Evolutionary conservation across 2,329 filamentous ascomycete species (phyloP).

Genomic region (Zymoseptoria pseudotritici): DNA sequence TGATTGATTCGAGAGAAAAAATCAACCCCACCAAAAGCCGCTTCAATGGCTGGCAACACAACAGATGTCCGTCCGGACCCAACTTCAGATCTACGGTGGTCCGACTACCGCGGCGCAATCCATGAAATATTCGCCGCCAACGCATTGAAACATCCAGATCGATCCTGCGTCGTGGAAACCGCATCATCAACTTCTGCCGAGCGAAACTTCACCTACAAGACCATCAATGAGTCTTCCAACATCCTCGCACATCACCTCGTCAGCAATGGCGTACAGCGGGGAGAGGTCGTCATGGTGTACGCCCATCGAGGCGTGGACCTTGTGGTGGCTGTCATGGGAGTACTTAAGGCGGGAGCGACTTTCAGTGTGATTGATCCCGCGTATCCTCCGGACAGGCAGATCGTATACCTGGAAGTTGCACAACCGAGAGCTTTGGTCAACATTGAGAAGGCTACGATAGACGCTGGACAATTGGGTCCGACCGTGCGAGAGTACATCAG

Average conservation of each 20-base stretch:
- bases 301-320: constrained; percentile 75
- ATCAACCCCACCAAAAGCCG: neutral
- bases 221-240: constrained; percentile 82
- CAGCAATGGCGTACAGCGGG: constrained; percentile 62
- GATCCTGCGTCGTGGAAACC: constrained; percentile 62
- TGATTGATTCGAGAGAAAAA: neutral
- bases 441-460: constrained; percentile 64
- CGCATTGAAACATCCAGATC: constrained; percentile 61
- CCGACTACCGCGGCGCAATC: constrained; percentile 57
- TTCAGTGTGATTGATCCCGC: constrained; percentile 67
- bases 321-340: constrained; percentile 73
- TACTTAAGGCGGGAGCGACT: constrained; percentile 50
- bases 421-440: constrained; percentile 64
- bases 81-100: constrained; percentile 60
- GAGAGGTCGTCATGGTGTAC: constrained; percentile 91
- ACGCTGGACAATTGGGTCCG: constrained; percentile 56
- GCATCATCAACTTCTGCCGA: constrained; percentile 37
- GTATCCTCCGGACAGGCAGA: constrained; percentile 74
- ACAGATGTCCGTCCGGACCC: constrained; percentile 50
- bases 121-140: constrained; percentile 62
- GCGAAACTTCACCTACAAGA: constrained; percentile 65
- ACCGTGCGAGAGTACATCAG: constrained; percentile 62
- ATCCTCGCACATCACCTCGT: constrained; percentile 71
- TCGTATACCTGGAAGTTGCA: constrained; percentile 75
- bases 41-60: constrained; percentile 20